Evolutionary conservation across 2,329 filamentous ascomycete species (phyloP).

Genomic region (Beauveria sp.): DNA sequence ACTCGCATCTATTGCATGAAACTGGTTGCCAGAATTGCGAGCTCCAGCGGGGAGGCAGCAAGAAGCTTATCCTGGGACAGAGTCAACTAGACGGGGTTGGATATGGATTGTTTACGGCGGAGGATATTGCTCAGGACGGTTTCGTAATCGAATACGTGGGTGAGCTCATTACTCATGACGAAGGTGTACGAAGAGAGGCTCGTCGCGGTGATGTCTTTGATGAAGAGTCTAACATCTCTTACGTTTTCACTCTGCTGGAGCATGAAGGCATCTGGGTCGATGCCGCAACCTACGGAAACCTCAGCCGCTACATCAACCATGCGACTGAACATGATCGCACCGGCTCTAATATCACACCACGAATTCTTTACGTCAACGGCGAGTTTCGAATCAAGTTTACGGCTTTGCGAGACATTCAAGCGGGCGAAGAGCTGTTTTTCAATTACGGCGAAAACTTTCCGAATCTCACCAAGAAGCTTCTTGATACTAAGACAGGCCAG

Average conservation of each 20-base stretch:
- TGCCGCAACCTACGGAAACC: constrained; percentile 69
- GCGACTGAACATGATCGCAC: constrained; percentile 44
- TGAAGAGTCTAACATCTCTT: constrained; percentile 54
- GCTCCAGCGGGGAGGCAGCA: constrained; percentile 60
- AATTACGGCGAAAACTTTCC: constrained; percentile 68
- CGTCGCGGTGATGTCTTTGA: constrained; percentile 54
- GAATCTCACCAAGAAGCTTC: constrained; percentile 43
- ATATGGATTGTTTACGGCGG: constrained; percentile 67
- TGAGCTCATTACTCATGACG: constrained; percentile 63
- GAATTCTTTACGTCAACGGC: constrained; percentile 65
- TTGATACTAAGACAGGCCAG: constrained; percentile 29
- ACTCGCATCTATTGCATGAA: constrained; percentile 47
- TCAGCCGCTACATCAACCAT: constrained; percentile 79
- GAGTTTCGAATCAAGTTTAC: constrained; percentile 71
- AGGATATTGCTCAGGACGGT: constrained; percentile 58
- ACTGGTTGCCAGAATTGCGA: constrained; percentile 64
- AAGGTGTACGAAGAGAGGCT: constrained; percentile 61
- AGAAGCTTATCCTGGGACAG: constrained; percentile 59
- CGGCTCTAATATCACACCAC: constrained; percentile 55
- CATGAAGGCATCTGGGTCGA: constrained; percentile 62
- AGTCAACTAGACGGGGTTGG: constrained; percentile 62
- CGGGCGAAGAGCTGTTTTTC: constrained; percentile 74
- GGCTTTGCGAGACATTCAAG: constrained; percentile 56
- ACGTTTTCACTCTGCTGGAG: constrained; percentile 53
- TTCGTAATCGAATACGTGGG: constrained; percentile 77